Conservation (phyloP, 208 protist species). For the Leptomonas pyrrhocoris region DNA sequence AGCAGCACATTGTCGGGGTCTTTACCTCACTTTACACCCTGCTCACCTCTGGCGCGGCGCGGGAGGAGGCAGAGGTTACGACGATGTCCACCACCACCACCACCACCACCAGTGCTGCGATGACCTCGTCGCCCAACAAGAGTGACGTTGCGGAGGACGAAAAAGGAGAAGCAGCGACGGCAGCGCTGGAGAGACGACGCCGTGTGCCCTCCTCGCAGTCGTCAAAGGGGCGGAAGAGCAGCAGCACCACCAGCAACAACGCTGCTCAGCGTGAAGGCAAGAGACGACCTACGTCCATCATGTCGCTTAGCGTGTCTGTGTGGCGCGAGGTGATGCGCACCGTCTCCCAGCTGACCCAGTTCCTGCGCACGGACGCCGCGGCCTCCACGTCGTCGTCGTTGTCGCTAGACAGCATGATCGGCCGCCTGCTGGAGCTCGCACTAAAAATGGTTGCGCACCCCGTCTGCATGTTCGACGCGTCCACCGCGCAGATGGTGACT, state of each 20-base stretch:
- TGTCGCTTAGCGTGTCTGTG: constrained; percentile 79
- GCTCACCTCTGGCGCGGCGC: constrained; percentile 50
- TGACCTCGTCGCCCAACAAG: not conserved
- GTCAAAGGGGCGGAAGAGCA: constrained; percentile 2
- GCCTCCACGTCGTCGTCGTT: not conserved
- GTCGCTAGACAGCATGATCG: constrained; percentile 51
- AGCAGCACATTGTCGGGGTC: constrained; percentile 59
- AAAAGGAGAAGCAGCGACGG: constrained; percentile 5
- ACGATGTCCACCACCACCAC: not conserved
- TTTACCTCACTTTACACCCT: constrained; percentile 77
- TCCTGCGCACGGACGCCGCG: constrained; percentile 14
- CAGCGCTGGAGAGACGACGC: not conserved
- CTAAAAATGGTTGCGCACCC: constrained; percentile 84
- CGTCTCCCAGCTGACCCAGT: constrained; percentile 56
- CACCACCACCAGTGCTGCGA: not conserved
- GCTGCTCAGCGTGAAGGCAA: constrained; percentile 6
- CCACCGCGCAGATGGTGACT: constrained; percentile 50
- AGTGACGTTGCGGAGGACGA: not conserved
- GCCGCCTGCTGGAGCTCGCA: constrained; percentile 75
- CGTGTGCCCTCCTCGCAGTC: not conserved
- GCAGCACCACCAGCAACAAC: not conserved
- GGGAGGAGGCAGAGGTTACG: constrained; percentile 10
- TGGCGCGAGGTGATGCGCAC: constrained; percentile 89
- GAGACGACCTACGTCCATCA: constrained; percentile 38
- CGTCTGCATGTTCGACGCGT: constrained; percentile 62